Percentiles rank a stretch among this genome's conserved stretches.
Evolutionary conservation across 495 filamentous ascomycete genomes (phyloP).

Genomic region (Lasiosphaeria ovina): DNA sequence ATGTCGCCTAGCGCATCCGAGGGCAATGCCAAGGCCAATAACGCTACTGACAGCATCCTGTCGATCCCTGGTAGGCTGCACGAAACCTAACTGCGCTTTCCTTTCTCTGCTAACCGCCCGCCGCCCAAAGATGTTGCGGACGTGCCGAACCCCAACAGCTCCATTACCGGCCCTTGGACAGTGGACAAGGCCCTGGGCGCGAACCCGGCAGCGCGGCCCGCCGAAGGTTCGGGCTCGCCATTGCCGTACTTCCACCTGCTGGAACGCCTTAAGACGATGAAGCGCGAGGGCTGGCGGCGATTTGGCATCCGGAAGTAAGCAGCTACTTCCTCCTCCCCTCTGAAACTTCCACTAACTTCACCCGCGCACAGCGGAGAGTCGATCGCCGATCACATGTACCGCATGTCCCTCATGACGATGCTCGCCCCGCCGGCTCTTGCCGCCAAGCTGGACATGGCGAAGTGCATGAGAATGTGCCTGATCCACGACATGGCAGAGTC

Average conservation of each 20-base stretch:
- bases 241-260: constrained; percentile 91
- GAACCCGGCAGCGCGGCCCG: constrained; percentile 46
- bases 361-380: constrained; percentile 59
- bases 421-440: constrained; percentile 78
- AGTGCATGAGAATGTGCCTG: constrained; percentile 89
- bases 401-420: constrained; percentile 96
- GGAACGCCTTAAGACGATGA: constrained; percentile 89
- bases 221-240: constrained; percentile 65
- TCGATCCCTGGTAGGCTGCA: neutral
- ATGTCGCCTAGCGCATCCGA: constrained; percentile 5
- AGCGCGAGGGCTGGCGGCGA: constrained; percentile 91
- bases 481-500: constrained; percentile 97
- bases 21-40: constrained; percentile 4
- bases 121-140: constrained; percentile 22
- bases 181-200: constrained; percentile 50
- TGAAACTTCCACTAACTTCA: constrained; percentile 8
- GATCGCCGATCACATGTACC: constrained; percentile 98
- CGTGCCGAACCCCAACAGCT: constrained; percentile 31
- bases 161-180: constrained; percentile 23
- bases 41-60: neutral
- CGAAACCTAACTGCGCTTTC: neutral
- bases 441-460: constrained; percentile 66
- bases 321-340: constrained; percentile 11
- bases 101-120: neutral
- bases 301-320: constrained; percentile 66